Percentiles rank a stretch among this genome's conserved stretches.
Evolutionary conservation across 495 filamentous ascomycete genomes (phyloP).

Genomic region (Mytilinidion resinicola): DNA sequence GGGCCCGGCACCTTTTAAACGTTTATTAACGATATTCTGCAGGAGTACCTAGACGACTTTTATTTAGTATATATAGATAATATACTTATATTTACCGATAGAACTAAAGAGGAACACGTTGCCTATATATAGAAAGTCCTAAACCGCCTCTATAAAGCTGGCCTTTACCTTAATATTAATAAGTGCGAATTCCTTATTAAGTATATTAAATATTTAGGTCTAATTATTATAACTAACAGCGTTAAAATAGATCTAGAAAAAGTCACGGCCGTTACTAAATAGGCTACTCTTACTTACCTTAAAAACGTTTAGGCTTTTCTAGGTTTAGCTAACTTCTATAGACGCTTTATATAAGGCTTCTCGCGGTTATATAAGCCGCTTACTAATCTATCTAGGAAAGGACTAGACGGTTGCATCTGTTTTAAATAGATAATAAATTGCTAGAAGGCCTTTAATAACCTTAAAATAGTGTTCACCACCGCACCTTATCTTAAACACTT

Average conservation of each 20-base stretch:
- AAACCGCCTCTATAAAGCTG: background rate
- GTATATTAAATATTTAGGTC: conserved; percentile 31
- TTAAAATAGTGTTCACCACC: conserved; percentile 33
- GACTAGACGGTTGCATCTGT: no score
- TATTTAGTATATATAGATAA: no score
- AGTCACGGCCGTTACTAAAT: conserved; percentile 6
- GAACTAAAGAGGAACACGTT: no score
- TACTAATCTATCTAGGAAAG: no score
- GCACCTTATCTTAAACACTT: conserved; percentile 28
- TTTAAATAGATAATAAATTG: no score
- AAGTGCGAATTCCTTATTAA: conserved; percentile 35
- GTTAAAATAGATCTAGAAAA: conserved; percentile 33
- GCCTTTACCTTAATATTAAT: conserved; percentile 7
- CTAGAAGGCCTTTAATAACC: no score
- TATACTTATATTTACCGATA: no score
- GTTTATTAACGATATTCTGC: no score
- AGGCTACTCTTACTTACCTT: conserved; percentile 6
- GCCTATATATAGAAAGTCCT: background rate
- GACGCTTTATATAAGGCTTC: conserved; percentile 20
- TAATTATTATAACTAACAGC: conserved; percentile 25
- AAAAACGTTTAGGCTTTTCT: conserved; percentile 21
- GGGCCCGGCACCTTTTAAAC: no score
- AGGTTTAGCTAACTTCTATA: conserved; percentile 26
- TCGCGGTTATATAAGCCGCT: background rate
- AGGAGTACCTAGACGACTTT: no score